Evolutionary conservation across 306 rosid species (phyloP).

Genomic region (Lithocarpus polystachyus): DNA sequence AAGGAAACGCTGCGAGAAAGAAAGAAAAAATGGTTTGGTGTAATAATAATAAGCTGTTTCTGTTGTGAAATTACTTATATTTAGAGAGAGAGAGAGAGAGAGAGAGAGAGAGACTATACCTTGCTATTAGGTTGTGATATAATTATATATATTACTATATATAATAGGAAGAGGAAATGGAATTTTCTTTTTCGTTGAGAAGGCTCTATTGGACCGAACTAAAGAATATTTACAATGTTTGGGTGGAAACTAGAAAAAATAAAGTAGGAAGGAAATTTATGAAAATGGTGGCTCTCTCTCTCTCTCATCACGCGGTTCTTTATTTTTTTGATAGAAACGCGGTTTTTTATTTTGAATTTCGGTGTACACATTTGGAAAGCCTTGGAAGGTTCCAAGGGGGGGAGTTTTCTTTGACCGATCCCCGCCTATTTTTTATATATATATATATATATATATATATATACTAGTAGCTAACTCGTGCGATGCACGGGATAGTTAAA

Average conservation of each 20-base stretch:
- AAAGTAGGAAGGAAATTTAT: neutral
- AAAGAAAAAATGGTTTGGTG: too few relatives aligned
- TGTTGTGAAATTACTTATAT: neutral
- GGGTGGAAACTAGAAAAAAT: neutral
- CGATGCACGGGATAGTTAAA: too few relatives aligned
- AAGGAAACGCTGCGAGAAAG: neutral
- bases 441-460: too few relatives aligned
- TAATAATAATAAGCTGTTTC: neutral
- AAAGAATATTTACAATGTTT: neutral
- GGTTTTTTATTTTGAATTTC: conserved; percentile 3
- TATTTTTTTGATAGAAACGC: conserved; percentile 17
- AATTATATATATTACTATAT: too few relatives aligned
- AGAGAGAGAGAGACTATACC: neutral
- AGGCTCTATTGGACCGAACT: neutral
- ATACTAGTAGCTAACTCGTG: too few relatives aligned
- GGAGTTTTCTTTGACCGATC: neutral
- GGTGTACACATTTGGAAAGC: neutral
- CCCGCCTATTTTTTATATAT: too few relatives aligned
- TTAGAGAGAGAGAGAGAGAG: neutral
- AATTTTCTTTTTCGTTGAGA: neutral
- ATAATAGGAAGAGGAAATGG: neutral
- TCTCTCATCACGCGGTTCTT: conserved; percentile 8
- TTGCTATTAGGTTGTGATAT: too few relatives aligned
- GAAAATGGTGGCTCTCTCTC: neutral
- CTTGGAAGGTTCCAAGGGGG: neutral